phyloP scores from a whole-genome alignment of 1,284 basidiomycete genomes.

The Flammula alnicola region DNA sequence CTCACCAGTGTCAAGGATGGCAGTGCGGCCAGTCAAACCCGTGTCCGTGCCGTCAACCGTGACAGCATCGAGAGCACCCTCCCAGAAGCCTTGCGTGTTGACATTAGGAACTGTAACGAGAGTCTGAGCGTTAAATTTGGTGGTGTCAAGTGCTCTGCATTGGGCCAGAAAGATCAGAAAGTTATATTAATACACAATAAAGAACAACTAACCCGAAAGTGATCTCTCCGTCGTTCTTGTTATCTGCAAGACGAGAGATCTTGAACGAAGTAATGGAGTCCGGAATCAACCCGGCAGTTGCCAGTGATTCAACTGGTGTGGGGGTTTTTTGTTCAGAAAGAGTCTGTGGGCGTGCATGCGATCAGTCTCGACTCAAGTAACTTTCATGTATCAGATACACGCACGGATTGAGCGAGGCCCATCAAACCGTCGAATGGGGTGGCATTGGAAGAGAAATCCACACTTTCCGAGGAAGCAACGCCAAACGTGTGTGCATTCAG shows the following conservation, averaged over 20 bases:
- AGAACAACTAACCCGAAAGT: conserved; percentile 64
- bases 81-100: conserved; percentile 78
- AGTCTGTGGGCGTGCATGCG: conserved; percentile 35
- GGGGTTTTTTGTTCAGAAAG: conserved; percentile 68
- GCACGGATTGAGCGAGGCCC: conserved; percentile 78
- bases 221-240: conserved; percentile 78
- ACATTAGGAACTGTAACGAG: conserved; percentile 65
- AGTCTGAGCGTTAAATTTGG: conserved; percentile 64
- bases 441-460: conserved; percentile 59
- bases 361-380: not conserved
- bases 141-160: conserved; percentile 63
- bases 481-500: conserved; percentile 76
- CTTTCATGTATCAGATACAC: conserved; percentile 27
- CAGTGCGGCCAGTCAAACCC: conserved; percentile 62
- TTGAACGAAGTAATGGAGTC: conserved; percentile 82
- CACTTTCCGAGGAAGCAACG: conserved; percentile 64
- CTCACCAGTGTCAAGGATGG: conserved; percentile 74
- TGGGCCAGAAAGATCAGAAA: conserved; percentile 11
- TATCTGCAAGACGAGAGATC: conserved; percentile 75
- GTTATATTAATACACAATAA: not conserved
- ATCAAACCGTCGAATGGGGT: conserved; percentile 82
- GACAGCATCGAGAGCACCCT: conserved; percentile 63
- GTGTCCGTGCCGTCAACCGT: conserved; percentile 59
- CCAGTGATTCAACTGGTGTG: conserved; percentile 81
- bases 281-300: conserved; percentile 59